Base-by-base conservation (phyloP, 768 basidiomycete genomes). In the Gloeophyllum trabeum region DNA sequence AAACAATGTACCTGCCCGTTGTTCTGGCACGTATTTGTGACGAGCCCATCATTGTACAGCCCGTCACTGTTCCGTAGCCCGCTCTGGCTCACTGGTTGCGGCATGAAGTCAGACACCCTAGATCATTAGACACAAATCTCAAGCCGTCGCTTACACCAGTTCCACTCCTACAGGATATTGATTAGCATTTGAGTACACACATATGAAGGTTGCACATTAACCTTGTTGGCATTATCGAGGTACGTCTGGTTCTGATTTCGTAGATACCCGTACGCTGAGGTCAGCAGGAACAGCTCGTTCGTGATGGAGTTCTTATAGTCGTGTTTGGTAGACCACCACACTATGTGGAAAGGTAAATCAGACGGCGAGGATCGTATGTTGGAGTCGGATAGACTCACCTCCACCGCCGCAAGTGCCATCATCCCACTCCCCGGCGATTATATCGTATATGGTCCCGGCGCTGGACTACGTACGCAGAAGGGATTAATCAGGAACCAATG, bases 41-140 rank as follows among this genome's bases (percentile, higher is more conserved):
- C 40, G 16, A 44, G 41, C 7, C 41, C 32, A 23, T 37, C 45
- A 18, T 46, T 46, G 44, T 30, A 46, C 36, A 46, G 23, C 4
- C 45, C 45, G 12, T 46, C 34, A 13, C 34, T 20, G 36, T 46
- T 46, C 3, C 45, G 41, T 42, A 46, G 42, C 23, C 45, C 45
- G 34, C 39, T 34, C 4, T 34, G 12, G 10, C 48, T 56, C n/a
- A 71, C 70, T 71, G n/a, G n/a, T n/a, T n/a, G n/a, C n/a, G n/a
- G n/a, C n/a, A n/a, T n/a, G n/a, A n/a, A n/a, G n/a, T n/a, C n/a
- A n/a, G n/a, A n/a, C n/a, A n/a, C n/a, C n/a, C n/a, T n/a, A n/a
- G n/a, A n/a, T n/a, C n/a, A n/a, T n/a, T n/a, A n/a, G n/a, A n/a
- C n/a, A n/a, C n/a, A n/a, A n/a, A n/a, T n/a, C n/a, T n/a, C n/a